Percentiles rank a stretch among this genome's conserved stretches.
Conservation (phyloP, 1,139 yeast species). For the Kodamaea sp. region DNA sequence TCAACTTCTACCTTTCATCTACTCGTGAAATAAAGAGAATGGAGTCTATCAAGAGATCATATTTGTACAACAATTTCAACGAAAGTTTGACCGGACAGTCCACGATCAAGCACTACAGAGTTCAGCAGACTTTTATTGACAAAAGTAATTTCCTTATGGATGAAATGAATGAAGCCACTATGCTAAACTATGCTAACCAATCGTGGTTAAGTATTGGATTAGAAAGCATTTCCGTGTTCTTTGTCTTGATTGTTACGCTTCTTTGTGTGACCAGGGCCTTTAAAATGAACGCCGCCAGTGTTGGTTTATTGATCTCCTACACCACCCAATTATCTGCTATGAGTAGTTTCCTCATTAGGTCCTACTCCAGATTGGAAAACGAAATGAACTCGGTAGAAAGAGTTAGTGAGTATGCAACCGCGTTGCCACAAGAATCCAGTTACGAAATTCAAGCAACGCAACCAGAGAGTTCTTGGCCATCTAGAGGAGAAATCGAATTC, state of each 20-base stretch:
- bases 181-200: conserved; percentile 64
- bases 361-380: conserved; percentile 71
- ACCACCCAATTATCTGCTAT: conserved; percentile 50
- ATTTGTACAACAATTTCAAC: conserved; percentile 73
- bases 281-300: conserved; percentile 60
- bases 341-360: conserved; percentile 48
- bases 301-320: conserved; percentile 70
- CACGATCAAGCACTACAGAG: conserved; percentile 65
- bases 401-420: conserved; percentile 63
- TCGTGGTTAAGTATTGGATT: conserved; percentile 75
- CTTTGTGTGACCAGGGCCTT: conserved; percentile 67
- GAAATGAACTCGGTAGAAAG: conserved; percentile 86
- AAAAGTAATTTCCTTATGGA: conserved; percentile 54
- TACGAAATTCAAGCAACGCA: conserved; percentile 45
- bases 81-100: conserved; percentile 72
- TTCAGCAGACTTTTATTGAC: conserved; percentile 48
- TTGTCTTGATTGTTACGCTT: conserved; percentile 50
- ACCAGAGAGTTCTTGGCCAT: conserved; percentile 54
- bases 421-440: conserved; percentile 41
- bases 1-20: conserved; percentile 64
- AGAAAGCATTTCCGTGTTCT: conserved; percentile 42
- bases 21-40: conserved; percentile 77
- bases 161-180: conserved; percentile 71
- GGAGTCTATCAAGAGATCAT: conserved; percentile 75
- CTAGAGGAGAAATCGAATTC: conserved; percentile 53